These are phyloP conservation scores for Cydonia oblonga DNA, from an alignment of 331 rosid species.

Conservation along the genomic window DNA sequence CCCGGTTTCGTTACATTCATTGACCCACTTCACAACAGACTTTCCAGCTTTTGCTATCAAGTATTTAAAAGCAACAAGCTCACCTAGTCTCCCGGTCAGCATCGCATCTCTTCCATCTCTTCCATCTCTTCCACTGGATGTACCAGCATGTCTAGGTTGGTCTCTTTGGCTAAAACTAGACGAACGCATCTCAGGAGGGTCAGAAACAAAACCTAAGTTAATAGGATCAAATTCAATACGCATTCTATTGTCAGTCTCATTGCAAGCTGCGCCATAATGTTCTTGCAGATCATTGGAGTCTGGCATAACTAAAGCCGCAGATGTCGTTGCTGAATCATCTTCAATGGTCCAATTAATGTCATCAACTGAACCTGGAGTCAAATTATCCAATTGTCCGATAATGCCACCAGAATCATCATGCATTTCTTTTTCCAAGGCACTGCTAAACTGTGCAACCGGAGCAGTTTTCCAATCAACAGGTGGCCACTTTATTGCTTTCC, in stretches of 20 bases:
- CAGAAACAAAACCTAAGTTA: conserved; percentile 16
- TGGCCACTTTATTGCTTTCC: conserved; percentile 55
- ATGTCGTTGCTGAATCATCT: conserved; percentile 17
- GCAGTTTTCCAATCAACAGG: conserved; percentile 85
- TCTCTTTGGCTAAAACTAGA: conserved; percentile 26
- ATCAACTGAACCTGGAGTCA: conserved; percentile 31
- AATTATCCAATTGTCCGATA: conserved; percentile 12
- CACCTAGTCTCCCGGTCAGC: conserved; percentile 67
- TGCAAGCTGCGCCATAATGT: conserved; percentile 15
- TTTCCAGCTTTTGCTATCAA: conserved; percentile 34
- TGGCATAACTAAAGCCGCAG: conserved; percentile 25
- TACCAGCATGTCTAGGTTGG: conserved; percentile 41
- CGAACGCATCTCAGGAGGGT: conserved; percentile 4
- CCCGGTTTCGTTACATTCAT: conserved; percentile 60
- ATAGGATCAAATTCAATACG: conserved; percentile 11
- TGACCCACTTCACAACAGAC: conserved; percentile 60
- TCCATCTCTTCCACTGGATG: conserved; percentile 20
- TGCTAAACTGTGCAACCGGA: conserved; percentile 16
- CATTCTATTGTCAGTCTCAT: conserved; percentile 13
- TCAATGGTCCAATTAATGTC: conserved; percentile 35
- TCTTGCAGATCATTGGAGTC: conserved; percentile 26
- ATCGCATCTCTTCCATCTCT: conserved; percentile 30
- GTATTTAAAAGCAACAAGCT: conserved; percentile 57
- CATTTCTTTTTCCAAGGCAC: conserved; percentile 12
- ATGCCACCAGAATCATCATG: conserved; percentile 23